These are phyloP conservation scores for Claviceps pazoutovae DNA, from an alignment of 2,329 filamentous ascomycete genomes.

Conservation along the genomic window DNA sequence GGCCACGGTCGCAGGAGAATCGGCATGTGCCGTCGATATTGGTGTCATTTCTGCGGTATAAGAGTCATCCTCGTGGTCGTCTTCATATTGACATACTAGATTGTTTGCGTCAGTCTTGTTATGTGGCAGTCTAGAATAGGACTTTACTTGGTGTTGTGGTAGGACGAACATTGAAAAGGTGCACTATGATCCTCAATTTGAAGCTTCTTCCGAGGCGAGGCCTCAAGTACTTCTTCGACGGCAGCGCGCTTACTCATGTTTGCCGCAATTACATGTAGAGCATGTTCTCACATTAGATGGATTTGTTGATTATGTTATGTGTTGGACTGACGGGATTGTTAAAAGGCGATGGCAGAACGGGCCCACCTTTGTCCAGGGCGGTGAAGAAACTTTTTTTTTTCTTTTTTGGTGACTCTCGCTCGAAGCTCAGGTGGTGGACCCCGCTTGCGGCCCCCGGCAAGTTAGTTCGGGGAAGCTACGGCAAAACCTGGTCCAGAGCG, in stretches of 20 bases:
- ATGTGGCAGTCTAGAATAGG: neutral
- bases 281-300: neutral
- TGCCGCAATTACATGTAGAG: neutral
- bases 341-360: slow-evolving; percentile 17
- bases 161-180: slow-evolving; percentile 12
- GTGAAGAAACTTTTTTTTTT: slow-evolving; percentile 17
- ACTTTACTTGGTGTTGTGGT: neutral
- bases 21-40: slow-evolving; percentile 17
- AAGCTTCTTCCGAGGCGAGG: slow-evolving; percentile 15
- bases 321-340: neutral
- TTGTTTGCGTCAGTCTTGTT: neutral
- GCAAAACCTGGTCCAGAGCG: slow-evolving; percentile 12
- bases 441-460: neutral
- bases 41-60: slow-evolving; percentile 18
- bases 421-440: neutral
- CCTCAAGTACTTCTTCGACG: slow-evolving; percentile 10
- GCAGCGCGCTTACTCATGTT: slow-evolving; percentile 22
- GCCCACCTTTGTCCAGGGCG: slow-evolving; percentile 16
- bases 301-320: neutral
- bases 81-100: neutral
- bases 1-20: slow-evolving; percentile 19
- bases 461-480: slow-evolving; percentile 16
- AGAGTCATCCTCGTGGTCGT: slow-evolving; percentile 20
- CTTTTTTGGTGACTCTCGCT: slow-evolving; percentile 12
- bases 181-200: slow-evolving; percentile 8